Conservation (phyloP, 2,329 filamentous ascomycete species). For the Xylariaceae sp. region DNA sequence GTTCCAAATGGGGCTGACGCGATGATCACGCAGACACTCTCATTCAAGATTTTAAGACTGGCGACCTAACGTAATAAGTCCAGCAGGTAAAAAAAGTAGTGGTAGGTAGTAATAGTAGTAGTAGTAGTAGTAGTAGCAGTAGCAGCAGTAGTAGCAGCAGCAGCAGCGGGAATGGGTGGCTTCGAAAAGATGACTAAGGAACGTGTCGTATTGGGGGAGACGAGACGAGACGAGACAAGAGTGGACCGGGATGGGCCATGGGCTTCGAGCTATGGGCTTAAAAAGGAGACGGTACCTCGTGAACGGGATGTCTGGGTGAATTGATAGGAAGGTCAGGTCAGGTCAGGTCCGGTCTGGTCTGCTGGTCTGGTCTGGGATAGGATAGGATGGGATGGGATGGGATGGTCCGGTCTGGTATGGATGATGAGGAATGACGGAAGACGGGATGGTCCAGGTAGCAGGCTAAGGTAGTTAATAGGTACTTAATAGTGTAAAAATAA, state of each 20-base stretch:
- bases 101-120: too few species aligned
- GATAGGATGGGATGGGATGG: too few species aligned
- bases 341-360: too few species aligned
- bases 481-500: background rate
- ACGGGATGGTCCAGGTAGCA: constrained; percentile 7
- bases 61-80: constrained; percentile 6
- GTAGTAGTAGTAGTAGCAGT: too few species aligned
- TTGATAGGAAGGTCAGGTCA: too few species aligned
- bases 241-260: constrained; percentile 7
- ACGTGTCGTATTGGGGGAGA: background rate
- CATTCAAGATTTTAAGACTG: constrained; percentile 3
- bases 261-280: constrained; percentile 3
- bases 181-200: constrained; percentile 2
- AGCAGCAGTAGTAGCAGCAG: too few species aligned
- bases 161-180: background rate
- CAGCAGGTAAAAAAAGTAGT: too few species aligned
- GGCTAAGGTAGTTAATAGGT: background rate
- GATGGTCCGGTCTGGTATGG: background rate
- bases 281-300: constrained; percentile 9
- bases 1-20: constrained; percentile 22
- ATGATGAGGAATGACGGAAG: constrained; percentile 12
- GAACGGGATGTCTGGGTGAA: too few species aligned
- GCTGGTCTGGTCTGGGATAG: too few species aligned
- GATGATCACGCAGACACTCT: constrained; percentile 17
- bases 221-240: constrained; percentile 1